Base-by-base conservation (phyloP, 148 eudicot genomes). In the Chenopodium berlandieri region DNA sequence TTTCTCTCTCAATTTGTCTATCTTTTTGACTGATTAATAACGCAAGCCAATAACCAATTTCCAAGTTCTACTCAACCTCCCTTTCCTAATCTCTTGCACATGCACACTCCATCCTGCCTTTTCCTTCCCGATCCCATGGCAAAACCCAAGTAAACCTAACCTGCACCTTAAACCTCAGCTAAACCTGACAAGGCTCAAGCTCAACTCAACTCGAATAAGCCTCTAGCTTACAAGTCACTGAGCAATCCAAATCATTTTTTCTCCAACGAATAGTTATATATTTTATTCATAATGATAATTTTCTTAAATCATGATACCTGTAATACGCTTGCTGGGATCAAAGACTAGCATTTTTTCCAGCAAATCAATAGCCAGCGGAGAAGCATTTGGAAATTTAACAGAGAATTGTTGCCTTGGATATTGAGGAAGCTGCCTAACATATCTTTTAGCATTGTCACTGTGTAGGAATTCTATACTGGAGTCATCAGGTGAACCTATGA, bases 401-500 rank as follows among this genome's bases (percentile, higher is more conserved):
- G 94, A 84, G 82, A 95, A 91, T 31, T 86, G 88, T 82, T 95
- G 97, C 79, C 83, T 91, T 75, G 97, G 93, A 79, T 84, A 92
- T 73, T 86, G 93, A 11, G 99, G 97, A 86, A 95, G 96, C 83
- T 90, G 94, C 85, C 88, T 91, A 23, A 95, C 96, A 77, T 95
- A 95, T 87, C 86, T 92, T 68, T 97, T 90, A 46, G 99, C 97
- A 82, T 90, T 92, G 80, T 95, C 96, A 80, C 92, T 95, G 81
- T 89, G 84, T 79, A 95, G 90, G 85, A 93, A 95, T 74, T 89
- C 89, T 83, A 95, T 92, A 85, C 97, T 93, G 73, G 94, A 88
- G 75, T 94, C 95, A 76, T 94, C 97, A 34, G 99, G 99, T 77
- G 99, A 89, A 58, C 99, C 99, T 83, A 95, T 89, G 78, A 95